Conservation (phyloP, 2,329 filamentous ascomycete genomes). For the Chaetomium strumarium region DNA sequence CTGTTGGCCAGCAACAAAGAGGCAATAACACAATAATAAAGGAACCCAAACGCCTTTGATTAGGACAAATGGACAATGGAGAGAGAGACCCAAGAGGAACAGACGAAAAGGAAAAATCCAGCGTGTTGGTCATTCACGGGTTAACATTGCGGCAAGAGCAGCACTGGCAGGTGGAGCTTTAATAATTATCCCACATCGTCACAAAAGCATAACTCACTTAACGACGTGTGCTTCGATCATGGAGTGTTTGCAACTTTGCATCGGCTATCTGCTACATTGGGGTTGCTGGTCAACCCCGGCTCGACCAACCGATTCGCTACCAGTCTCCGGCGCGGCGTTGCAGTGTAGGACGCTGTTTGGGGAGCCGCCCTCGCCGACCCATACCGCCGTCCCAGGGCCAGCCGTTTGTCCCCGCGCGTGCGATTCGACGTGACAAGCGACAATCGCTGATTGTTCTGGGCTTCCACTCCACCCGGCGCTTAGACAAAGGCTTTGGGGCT, state of each 20-base stretch:
- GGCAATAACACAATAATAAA: conserved; percentile 6
- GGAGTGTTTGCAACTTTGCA: not conserved
- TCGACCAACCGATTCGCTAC: conserved; percentile 5
- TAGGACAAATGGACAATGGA: not conserved
- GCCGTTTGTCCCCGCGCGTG: not conserved
- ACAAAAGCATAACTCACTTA: not conserved
- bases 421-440: conserved; percentile 2
- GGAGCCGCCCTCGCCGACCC: conserved; percentile 6
- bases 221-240: not conserved
- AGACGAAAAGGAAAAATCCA: not conserved
- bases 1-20: conserved; percentile 18
- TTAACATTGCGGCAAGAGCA: not conserved
- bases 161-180: not conserved
- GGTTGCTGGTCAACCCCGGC: not conserved
- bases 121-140: not conserved
- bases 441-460: not conserved
- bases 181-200: not conserved
- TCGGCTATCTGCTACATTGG: not conserved
- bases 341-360: conserved; percentile 2
- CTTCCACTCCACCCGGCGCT: not conserved
- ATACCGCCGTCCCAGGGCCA: not conserved
- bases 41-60: conserved; percentile 5
- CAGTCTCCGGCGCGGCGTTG: not conserved
- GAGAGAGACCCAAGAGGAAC: not conserved
- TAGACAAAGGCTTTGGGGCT: no score